Conservation (phyloP, 139 green algal genomes). For the Chlamydomonas incerta region DNA sequence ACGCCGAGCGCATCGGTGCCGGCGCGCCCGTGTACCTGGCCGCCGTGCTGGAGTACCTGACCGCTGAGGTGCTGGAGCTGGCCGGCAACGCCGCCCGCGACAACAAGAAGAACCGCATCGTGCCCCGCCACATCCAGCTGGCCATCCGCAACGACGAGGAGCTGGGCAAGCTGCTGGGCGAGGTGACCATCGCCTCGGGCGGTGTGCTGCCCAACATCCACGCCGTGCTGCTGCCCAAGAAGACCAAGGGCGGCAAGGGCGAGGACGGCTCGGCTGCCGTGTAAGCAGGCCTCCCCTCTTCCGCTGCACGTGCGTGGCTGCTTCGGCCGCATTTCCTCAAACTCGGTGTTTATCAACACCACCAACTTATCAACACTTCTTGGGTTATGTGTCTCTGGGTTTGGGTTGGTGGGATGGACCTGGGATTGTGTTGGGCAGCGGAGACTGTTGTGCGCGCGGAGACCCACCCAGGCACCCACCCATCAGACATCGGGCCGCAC, state of each 20-base stretch:
- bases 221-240: slow-evolving; percentile 84
- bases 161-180: slow-evolving; percentile 91
- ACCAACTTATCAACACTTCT: too few species aligned
- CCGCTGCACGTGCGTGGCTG: too few species aligned
- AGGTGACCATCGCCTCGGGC: slow-evolving; percentile 82
- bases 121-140: slow-evolving; percentile 90
- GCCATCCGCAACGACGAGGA: slow-evolving; percentile 95
- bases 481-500: too few species aligned
- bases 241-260: slow-evolving; percentile 61
- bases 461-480: too few species aligned
- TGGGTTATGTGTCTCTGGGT: too few species aligned
- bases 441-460: too few species aligned
- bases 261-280: too few species aligned
- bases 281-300: too few species aligned
- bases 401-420: too few species aligned
- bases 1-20: slow-evolving; percentile 67
- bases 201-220: slow-evolving; percentile 94
- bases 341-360: too few species aligned
- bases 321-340: too few species aligned
- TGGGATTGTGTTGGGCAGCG: too few species aligned
- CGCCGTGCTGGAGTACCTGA: slow-evolving; percentile 69
- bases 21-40: slow-evolving; percentile 72
- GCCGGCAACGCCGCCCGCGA: slow-evolving; percentile 90
- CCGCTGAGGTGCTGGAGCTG: slow-evolving; percentile 87
- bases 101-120: slow-evolving; percentile 96